Evolutionary conservation across 441 rosid species (phyloP).

Genomic region (Pelargonium citronellum): DNA sequence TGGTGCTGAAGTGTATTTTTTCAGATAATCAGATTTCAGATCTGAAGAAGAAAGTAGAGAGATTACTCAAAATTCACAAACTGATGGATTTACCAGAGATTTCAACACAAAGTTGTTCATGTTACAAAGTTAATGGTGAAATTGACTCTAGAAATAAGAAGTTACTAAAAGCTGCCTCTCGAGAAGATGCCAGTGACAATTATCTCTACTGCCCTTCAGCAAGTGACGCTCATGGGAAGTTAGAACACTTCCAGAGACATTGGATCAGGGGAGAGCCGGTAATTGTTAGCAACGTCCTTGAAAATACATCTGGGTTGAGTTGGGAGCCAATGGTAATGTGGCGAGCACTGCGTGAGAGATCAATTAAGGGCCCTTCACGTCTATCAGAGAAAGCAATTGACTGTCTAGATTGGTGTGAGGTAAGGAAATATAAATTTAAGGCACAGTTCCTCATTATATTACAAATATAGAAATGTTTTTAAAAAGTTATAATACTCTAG

Average conservation of each 20-base stretch:
- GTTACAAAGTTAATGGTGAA: slow-evolving; percentile 17
- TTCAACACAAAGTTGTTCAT: slow-evolving; percentile 11
- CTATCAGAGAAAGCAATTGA: slow-evolving; percentile 21
- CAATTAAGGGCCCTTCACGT: slow-evolving; percentile 13
- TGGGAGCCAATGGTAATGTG: slow-evolving; percentile 35
- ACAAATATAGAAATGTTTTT: background rate
- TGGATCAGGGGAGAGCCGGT: slow-evolving; percentile 30
- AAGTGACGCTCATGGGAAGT: slow-evolving; percentile 17
- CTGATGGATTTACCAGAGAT: slow-evolving; percentile 10
- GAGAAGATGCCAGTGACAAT: slow-evolving; percentile 23
- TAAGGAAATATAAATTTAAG: background rate
- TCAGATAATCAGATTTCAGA: slow-evolving; percentile 36
- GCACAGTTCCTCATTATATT: background rate
- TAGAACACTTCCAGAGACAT: slow-evolving; percentile 24
- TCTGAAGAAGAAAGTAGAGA: slow-evolving; percentile 50
- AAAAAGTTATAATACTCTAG: too few species aligned
- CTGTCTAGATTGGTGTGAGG: slow-evolving; percentile 30
- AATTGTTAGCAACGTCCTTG: slow-evolving; percentile 20
- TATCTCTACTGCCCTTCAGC: slow-evolving; percentile 24
- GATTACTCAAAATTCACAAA: slow-evolving; percentile 6
- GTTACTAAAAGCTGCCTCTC: slow-evolving; percentile 22
- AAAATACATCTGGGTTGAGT: slow-evolving; percentile 25
- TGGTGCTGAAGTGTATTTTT: slow-evolving; percentile 49
- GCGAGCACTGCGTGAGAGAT: slow-evolving; percentile 24
- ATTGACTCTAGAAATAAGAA: slow-evolving; percentile 8